Evolutionary conservation across 23 red algal species (phyloP).

Genomic region (Gracilaria vermiculophylla): DNA sequence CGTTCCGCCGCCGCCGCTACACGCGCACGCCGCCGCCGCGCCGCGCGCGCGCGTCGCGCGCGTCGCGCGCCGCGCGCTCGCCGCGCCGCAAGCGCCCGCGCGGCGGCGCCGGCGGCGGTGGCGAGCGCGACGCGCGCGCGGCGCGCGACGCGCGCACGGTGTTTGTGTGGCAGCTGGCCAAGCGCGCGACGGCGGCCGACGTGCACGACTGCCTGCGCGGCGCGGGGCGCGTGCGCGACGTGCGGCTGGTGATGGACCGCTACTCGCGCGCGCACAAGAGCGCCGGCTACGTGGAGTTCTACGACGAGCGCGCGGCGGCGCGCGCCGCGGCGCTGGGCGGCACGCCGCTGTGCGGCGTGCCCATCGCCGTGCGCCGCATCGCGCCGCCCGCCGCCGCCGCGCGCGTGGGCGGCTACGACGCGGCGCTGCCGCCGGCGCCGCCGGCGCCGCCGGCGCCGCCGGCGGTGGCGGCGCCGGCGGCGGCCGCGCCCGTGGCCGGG

Average conservation of each 20-base stretch:
- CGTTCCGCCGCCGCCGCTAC: background rate
- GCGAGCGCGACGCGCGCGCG: background rate
- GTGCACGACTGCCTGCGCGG: conserved; percentile 60
- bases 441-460: background rate
- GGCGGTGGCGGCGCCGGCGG: background rate
- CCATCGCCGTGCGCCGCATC: conserved; percentile 58
- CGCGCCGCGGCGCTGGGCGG: conserved; percentile 37
- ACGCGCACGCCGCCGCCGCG: conserved; percentile 31
- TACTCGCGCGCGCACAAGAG: conserved; percentile 58
- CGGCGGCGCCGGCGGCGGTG: background rate
- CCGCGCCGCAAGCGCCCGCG: conserved; percentile 10
- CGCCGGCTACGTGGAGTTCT: conserved; percentile 79
- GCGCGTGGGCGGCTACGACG: background rate
- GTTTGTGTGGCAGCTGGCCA: conserved; percentile 75
- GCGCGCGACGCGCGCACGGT: conserved; percentile 45
- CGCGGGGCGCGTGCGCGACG: conserved; percentile 71
- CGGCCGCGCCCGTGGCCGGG: background rate
- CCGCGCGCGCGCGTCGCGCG: background rate
- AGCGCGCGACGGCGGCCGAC: conserved; percentile 38
- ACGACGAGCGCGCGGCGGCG: conserved; percentile 47
- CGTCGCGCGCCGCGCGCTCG: background rate
- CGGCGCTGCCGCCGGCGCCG: background rate
- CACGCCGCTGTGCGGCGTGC: conserved; percentile 46
- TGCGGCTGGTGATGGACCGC: conserved; percentile 70
- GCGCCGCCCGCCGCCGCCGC: background rate